phyloP scores from a whole-genome alignment of 169 alveolate genomes.

The Condylostoma magnum region DNA sequence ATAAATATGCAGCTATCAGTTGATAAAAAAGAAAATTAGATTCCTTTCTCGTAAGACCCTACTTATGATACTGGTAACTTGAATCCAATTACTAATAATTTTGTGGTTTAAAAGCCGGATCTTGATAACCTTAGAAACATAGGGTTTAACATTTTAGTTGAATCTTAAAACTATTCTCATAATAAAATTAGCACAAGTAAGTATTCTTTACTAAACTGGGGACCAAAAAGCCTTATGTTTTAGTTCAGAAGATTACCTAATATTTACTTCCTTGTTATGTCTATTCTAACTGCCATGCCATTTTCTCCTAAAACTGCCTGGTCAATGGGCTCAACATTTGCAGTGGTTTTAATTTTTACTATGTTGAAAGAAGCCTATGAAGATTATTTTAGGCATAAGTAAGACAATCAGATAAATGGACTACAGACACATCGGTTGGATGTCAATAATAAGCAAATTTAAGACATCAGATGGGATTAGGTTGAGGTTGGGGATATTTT shows the following conservation, averaged over 20 bases:
- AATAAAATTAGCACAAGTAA: slow-evolving; percentile 4
- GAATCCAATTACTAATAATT: too few species aligned
- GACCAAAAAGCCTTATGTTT: slow-evolving; percentile 69
- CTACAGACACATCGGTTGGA: slow-evolving; percentile 68
- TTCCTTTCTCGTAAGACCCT: too few species aligned
- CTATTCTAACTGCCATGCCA: slow-evolving; percentile 63
- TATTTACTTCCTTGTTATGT: slow-evolving; percentile 70
- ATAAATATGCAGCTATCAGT: too few species aligned
- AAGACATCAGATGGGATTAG: slow-evolving; percentile 76
- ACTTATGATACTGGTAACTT: too few species aligned
- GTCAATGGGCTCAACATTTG: slow-evolving; percentile 43
- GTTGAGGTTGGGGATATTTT: slow-evolving; percentile 93
- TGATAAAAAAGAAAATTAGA: too few species aligned
- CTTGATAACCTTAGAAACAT: too few species aligned
- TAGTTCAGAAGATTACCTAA: slow-evolving; percentile 75
- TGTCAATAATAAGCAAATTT: slow-evolving; percentile 53
- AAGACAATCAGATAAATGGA: slow-evolving; percentile 90
- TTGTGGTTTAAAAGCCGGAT: too few species aligned
- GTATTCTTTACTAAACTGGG: slow-evolving; percentile 19
- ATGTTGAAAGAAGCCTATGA: slow-evolving; percentile 91
- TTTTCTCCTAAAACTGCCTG: slow-evolving; percentile 27
- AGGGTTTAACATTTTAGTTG: too few species aligned
- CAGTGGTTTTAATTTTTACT: slow-evolving; percentile 90
- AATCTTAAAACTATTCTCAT: not conserved
- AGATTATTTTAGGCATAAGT: slow-evolving; percentile 87